These are phyloP conservation scores for Malbranchea zuffiana DNA, from an alignment of 2,329 filamentous ascomycete species.

Conservation along the genomic window DNA sequence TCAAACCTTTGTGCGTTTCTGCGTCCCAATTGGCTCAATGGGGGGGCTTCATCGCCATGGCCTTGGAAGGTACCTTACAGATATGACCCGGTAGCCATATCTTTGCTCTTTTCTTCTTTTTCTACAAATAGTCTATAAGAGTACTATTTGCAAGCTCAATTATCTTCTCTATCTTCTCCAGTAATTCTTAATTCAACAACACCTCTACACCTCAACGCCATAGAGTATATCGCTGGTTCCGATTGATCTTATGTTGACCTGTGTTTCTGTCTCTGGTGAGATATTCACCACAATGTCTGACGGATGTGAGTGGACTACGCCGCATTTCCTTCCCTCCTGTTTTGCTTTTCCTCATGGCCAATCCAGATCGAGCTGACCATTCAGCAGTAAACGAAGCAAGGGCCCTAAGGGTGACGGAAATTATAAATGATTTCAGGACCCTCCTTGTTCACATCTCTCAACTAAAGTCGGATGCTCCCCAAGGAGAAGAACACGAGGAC, in stretches of 20 bases:
- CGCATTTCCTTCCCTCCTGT: background rate
- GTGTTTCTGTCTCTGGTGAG: constrained; percentile 9
- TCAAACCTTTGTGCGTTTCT: no score
- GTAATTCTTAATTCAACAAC: no score
- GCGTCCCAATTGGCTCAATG: no score
- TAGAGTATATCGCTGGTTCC: constrained; percentile 7
- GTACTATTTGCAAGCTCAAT: background rate
- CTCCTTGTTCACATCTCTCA: constrained; percentile 49
- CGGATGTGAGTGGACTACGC: constrained; percentile 38
- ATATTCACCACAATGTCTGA: constrained; percentile 39
- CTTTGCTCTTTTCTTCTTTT: background rate
- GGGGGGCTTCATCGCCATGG: background rate
- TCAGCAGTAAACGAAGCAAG: constrained; percentile 52
- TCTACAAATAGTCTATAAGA: background rate
- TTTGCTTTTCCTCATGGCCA: constrained; percentile 1
- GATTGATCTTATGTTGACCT: constrained; percentile 13
- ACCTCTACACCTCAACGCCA: no score
- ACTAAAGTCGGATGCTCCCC: constrained; percentile 40
- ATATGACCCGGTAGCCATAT: constrained; percentile 5
- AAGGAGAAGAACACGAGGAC: constrained; percentile 48
- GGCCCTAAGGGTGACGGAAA: constrained; percentile 51
- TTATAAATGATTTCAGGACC: constrained; percentile 54
- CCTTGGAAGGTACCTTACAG: background rate
- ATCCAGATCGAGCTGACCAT: constrained; percentile 4
- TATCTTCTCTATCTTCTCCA: background rate